A percentile compares a stretch with the other conserved stretches of the same genome.
These are phyloP conservation scores for Adansonia grandidieri DNA, from an alignment of 441 rosid species.

Conservation along the genomic window DNA sequence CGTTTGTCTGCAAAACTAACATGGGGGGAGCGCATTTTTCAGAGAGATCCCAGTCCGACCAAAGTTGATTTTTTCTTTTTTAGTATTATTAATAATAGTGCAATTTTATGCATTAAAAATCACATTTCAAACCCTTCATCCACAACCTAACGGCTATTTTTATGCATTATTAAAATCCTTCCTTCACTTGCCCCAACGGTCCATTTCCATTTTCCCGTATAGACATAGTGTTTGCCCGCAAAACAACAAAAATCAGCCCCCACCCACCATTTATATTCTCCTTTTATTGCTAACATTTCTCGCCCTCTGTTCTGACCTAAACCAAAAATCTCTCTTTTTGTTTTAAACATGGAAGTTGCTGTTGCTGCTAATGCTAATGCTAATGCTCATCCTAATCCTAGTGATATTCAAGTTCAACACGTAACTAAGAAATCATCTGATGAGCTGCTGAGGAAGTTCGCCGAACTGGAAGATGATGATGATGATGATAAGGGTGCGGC, in stretches of 20 bases:
- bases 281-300: conserved; percentile 1
- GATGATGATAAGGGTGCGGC: background rate
- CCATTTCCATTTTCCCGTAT: conserved; percentile 43
- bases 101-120: conserved; percentile 28
- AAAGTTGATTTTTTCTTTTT: background rate
- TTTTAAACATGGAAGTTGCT: conserved; percentile 33
- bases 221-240: conserved; percentile 18
- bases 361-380: conserved; percentile 5
- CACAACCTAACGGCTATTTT: conserved; percentile 42
- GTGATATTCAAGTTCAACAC: conserved; percentile 46
- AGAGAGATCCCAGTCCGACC: background rate
- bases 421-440: conserved; percentile 74
- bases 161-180: conserved; percentile 32
- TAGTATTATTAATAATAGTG: background rate
- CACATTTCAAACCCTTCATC: conserved; percentile 29
- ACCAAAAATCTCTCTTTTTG: conserved; percentile 3
- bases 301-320: background rate
- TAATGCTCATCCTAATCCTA: background rate
- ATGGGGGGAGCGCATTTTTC: conserved; percentile 1
- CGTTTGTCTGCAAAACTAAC: background rate
- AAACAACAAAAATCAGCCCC: conserved; percentile 18
- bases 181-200: conserved; percentile 54
- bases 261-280: conserved; percentile 4
- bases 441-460: conserved; percentile 74
- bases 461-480: conserved; percentile 43